Conservation (phyloP, 2,329 filamentous ascomycete genomes). For the Coniochaeta sp. region DNA sequence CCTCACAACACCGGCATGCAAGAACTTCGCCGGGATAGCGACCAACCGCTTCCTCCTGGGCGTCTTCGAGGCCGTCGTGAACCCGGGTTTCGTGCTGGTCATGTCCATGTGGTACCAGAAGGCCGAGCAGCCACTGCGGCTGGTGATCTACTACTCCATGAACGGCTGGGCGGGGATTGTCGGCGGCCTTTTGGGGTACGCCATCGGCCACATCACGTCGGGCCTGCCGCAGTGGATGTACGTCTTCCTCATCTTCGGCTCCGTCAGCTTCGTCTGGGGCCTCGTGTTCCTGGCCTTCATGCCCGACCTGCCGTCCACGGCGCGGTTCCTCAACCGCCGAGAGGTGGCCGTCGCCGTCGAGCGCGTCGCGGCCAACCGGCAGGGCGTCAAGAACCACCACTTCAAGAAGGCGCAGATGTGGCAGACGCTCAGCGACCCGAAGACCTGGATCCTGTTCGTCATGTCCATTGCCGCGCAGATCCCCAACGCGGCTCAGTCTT, state of each 20-base stretch:
- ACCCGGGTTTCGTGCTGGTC: slow-evolving; percentile 51
- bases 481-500: slow-evolving; percentile 29
- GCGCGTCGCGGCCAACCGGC: slow-evolving; percentile 41
- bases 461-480: slow-evolving; percentile 13
- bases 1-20: slow-evolving; percentile 40
- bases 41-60: slow-evolving; percentile 49
- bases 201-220: slow-evolving; percentile 49
- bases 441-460: slow-evolving; percentile 53
- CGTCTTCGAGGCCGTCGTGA: slow-evolving; percentile 47
- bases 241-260: slow-evolving; percentile 52
- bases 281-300: slow-evolving; percentile 49
- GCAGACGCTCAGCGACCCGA: slow-evolving; percentile 42
- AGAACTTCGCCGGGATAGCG: slow-evolving; percentile 47
- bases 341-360: slow-evolving; percentile 51
- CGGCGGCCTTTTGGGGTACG: slow-evolving; percentile 51
- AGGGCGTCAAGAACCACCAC: slow-evolving; percentile 45
- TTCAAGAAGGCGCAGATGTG: slow-evolving; percentile 36
- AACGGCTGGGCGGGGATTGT: slow-evolving; percentile 57
- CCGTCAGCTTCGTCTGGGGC: slow-evolving; percentile 48
- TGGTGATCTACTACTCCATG: slow-evolving; percentile 45
- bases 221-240: slow-evolving; percentile 47
- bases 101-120: slow-evolving; percentile 46
- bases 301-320: slow-evolving; percentile 55
- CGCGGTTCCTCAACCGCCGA: slow-evolving; percentile 49
- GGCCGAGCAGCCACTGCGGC: slow-evolving; percentile 41